Conservation (phyloP, 2,329 filamentous ascomycete species). For the Dryadomyces sulphureus region DNA sequence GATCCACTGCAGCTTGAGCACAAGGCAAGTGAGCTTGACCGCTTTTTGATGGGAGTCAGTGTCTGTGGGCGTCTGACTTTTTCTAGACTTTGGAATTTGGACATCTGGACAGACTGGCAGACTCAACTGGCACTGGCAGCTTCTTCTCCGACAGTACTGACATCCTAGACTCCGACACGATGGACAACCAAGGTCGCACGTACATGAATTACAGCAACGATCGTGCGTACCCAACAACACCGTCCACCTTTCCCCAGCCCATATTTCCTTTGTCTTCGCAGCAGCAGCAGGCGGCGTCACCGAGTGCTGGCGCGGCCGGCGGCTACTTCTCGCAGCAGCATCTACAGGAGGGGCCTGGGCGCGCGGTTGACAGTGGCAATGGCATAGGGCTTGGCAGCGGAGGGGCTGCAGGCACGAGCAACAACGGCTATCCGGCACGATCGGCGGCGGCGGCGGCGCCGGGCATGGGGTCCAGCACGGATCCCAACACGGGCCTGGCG, state of each 20-base stretch:
- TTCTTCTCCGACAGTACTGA: no score
- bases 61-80: no score
- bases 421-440: constrained; percentile 31
- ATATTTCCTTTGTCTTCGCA: constrained; percentile 41
- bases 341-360: constrained; percentile 19
- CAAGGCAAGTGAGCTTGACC: not conserved
- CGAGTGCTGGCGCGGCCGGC: constrained; percentile 23
- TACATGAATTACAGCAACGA: constrained; percentile 55
- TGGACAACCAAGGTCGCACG: constrained; percentile 45
- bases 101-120: no score
- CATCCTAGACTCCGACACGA: no score
- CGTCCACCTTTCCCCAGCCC: constrained; percentile 91
- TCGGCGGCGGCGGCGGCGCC: constrained; percentile 35
- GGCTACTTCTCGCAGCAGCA: constrained; percentile 47
- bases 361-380: constrained; percentile 1
- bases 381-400: constrained; percentile 4
- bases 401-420: constrained; percentile 5
- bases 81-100: no score
- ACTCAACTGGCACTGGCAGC: no score
- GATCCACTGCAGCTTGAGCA: not conserved
- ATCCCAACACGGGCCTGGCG: constrained; percentile 79
- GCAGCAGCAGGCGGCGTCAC: constrained; percentile 32
- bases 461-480: constrained; percentile 44
- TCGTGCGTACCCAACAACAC: constrained; percentile 70
- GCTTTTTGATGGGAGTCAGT: no score